Percentiles rank a stretch among this genome's conserved stretches.
phyloP scores from a whole-genome alignment of 169 alveolate species.

The Ichthyophthirius multifiliis region DNA sequence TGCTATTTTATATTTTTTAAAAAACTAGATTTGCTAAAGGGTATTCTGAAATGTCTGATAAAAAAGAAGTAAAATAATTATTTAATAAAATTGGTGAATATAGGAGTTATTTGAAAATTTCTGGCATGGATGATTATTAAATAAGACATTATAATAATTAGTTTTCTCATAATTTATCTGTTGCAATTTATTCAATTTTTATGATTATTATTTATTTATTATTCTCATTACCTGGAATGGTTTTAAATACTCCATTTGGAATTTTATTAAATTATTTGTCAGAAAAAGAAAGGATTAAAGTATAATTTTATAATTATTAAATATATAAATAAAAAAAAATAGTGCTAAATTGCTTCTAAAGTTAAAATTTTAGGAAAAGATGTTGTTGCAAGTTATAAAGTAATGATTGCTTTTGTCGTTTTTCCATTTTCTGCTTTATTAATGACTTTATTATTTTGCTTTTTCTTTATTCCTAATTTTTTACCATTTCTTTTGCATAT shows the following conservation, averaged over 20 bases:
- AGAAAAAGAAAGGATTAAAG: slow-evolving; percentile 59
- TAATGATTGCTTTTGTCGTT: slow-evolving; percentile 36
- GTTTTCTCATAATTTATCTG: slow-evolving; percentile 3
- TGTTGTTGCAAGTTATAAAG: slow-evolving; percentile 62
- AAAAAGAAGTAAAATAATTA: slow-evolving; percentile 13
- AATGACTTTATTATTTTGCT: slow-evolving; percentile 31
- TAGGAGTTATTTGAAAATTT: slow-evolving; percentile 26
- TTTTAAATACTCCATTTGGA: slow-evolving; percentile 51
- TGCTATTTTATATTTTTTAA: not conserved
- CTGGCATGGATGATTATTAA: slow-evolving; percentile 42
- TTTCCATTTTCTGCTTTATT: slow-evolving; percentile 40
- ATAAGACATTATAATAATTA: slow-evolving; percentile 18
- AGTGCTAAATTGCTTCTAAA: slow-evolving; percentile 22
- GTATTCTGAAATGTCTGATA: slow-evolving; percentile 32
- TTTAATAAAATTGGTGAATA: slow-evolving; percentile 34
- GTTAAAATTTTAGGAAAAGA: slow-evolving; percentile 76
- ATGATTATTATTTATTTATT: slow-evolving; percentile 17
- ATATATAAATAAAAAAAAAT: not conserved
- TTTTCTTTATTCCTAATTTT: not conserved
- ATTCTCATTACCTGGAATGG: slow-evolving; percentile 46
- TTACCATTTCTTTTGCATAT: not conserved
- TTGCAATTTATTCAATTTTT: slow-evolving; percentile 15
- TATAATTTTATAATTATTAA: not conserved
- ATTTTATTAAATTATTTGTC: slow-evolving; percentile 35
- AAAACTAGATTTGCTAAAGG: slow-evolving; percentile 48